A percentile compares a stretch with the other conserved stretches of the same genome.
These are phyloP conservation scores for Entomortierella beljakovae DNA, from an alignment of 192 early-diverging fungal species.

Conservation along the genomic window DNA sequence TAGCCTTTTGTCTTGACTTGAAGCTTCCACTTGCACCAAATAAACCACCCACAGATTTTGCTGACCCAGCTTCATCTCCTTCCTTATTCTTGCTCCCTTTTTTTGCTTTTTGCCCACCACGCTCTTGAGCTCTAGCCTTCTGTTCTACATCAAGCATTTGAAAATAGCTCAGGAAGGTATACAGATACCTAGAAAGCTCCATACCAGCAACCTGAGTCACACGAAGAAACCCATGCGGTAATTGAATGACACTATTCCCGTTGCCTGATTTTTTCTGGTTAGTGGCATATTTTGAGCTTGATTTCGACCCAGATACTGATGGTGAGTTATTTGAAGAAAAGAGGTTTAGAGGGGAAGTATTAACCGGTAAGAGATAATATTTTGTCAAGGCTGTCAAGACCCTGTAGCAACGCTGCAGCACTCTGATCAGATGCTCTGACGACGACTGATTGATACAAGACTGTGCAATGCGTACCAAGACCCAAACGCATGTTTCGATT, in stretches of 20 bases:
- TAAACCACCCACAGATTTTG: not conserved
- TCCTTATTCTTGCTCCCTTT: conserved; percentile 19
- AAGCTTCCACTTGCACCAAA: not conserved
- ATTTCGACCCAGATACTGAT: not conserved
- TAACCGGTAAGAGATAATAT: conserved; percentile 35
- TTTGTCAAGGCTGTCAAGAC: conserved; percentile 57
- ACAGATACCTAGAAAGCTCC: conserved; percentile 62
- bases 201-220: conserved; percentile 59
- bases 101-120: conserved; percentile 36
- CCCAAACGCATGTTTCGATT: conserved; percentile 51
- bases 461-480: conserved; percentile 56
- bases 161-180: conserved; percentile 60
- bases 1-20: conserved; percentile 57
- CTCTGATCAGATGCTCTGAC: conserved; percentile 62
- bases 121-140: conserved; percentile 11
- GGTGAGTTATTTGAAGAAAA: conserved; percentile 11
- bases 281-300: not conserved
- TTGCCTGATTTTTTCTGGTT: not conserved
- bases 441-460: conserved; percentile 50
- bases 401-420: conserved; percentile 62
- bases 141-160: conserved; percentile 41
- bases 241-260: conserved; percentile 11
- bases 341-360: conserved; percentile 7
- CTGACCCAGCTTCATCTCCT: conserved; percentile 18
- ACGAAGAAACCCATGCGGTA: conserved; percentile 57